Evolutionary conservation across 257 asterid species (phyloP).

Genomic region (Penstemon newberryi): DNA sequence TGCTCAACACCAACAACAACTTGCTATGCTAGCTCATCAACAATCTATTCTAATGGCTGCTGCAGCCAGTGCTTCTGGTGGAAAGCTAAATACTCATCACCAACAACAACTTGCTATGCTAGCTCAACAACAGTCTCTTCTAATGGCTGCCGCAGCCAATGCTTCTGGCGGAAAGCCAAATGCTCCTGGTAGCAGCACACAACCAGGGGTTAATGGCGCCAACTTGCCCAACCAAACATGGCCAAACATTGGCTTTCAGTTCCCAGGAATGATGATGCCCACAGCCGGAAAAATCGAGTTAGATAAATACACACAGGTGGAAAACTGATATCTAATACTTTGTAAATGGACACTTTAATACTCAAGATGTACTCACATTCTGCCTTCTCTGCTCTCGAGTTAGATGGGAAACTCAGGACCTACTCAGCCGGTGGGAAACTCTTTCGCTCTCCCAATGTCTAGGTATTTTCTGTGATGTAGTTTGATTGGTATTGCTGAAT

Average conservation of each 20-base stretch:
- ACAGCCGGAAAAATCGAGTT: slow-evolving; percentile 53
- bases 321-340: slow-evolving; percentile 19
- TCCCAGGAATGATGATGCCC: slow-evolving; percentile 68
- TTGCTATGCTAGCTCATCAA: slow-evolving; percentile 72
- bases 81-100: slow-evolving; percentile 50
- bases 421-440: slow-evolving; percentile 34
- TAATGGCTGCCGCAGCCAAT: slow-evolving; percentile 76
- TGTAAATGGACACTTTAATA: slow-evolving; percentile 28
- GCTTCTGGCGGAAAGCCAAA: slow-evolving; percentile 53
- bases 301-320: slow-evolving; percentile 73
- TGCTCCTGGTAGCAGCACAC: slow-evolving; percentile 53
- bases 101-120: slow-evolving; percentile 90
- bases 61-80: slow-evolving; percentile 26
- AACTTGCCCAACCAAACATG: slow-evolving; percentile 59
- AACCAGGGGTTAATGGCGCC: slow-evolving; percentile 53
- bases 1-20: slow-evolving; percentile 69
- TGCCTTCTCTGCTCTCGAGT: slow-evolving; percentile 12
- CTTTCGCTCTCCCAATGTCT: slow-evolving; percentile 50
- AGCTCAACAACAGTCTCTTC: slow-evolving; percentile 79
- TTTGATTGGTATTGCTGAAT: slow-evolving; percentile 4
- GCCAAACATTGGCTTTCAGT: slow-evolving; percentile 70
- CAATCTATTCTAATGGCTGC: slow-evolving; percentile 71
- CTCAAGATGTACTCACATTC: slow-evolving; percentile 29
- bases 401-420: slow-evolving; percentile 61
- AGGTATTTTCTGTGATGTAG: slow-evolving; percentile 44